These are phyloP conservation scores for Rhodotorula diobovata DNA, from an alignment of 768 basidiomycete species.

Conservation along the genomic window DNA sequence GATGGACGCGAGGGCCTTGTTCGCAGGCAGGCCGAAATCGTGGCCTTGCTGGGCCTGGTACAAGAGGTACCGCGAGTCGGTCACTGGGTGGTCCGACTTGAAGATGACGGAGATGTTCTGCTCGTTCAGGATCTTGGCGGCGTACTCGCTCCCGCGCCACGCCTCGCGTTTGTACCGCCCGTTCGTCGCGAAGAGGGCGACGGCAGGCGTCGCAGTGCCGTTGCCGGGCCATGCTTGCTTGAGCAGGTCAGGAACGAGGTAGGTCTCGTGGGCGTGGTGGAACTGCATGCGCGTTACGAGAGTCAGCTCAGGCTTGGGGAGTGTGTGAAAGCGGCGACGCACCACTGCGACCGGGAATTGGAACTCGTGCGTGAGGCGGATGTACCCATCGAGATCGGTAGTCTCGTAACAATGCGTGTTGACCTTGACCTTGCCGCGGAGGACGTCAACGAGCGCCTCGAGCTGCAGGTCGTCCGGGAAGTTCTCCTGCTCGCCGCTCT, in stretches of 20 bases:
- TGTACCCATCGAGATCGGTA: constrained; percentile 27
- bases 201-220: constrained; percentile 54
- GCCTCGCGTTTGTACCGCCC: constrained; percentile 65
- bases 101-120: constrained; percentile 47
- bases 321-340: too few relatives aligned
- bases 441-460: constrained; percentile 41
- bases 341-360: constrained; percentile 64
- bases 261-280: constrained; percentile 76
- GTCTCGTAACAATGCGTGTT: constrained; percentile 39
- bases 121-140: constrained; percentile 66
- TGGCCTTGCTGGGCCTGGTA: constrained; percentile 63
- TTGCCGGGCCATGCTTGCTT: constrained; percentile 66
- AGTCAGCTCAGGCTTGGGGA: too few relatives aligned
- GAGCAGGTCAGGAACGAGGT: constrained; percentile 70
- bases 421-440: constrained; percentile 37
- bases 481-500: constrained; percentile 51
- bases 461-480: constrained; percentile 59
- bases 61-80: constrained; percentile 66
- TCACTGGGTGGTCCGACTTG: constrained; percentile 48
- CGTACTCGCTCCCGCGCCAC: constrained; percentile 73
- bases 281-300: constrained; percentile 46
- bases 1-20: constrained; percentile 56
- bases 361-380: constrained; percentile 65
- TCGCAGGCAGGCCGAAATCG: not conserved
- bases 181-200: constrained; percentile 65